Base-by-base conservation (phyloP, 805 yeast genomes). In the Metschnikowia sp. region DNA sequence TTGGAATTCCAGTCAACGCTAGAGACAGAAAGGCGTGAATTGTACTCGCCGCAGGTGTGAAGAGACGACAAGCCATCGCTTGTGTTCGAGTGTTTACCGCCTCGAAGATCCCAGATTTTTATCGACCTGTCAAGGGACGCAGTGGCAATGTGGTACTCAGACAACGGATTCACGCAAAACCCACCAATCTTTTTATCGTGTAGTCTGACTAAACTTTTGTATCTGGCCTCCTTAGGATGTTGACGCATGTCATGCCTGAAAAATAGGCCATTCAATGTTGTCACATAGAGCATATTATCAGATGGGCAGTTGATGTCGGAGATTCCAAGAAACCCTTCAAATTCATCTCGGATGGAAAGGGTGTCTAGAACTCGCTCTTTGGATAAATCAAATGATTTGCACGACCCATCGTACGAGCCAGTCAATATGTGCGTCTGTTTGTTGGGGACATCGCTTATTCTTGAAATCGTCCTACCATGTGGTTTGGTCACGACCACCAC, bases 111-210 rank as follows among this genome's bases (percentile, higher is more conserved):
- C 97, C 97, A 92, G 1, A 92, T 63, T 51, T 86, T 81, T 65
- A 94, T 61, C 0, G 94, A 79, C 56, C 98, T 70, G 63, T 92
- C 99, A 40, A 94, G 73, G 0, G 97, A 90, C 0, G 91, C 96
- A 0, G 97, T 85, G 0, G 92, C 95, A 1, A 90, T 74, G 52
- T 86, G 86, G 54, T 82, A 64, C 1, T 77, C 67, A 32, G 75
- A 71, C 13, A 69, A 63, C 1, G 98, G 98, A 57, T 89, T 89
- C 13, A 88, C 77, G 1, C 84, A 61, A 64, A 94, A 88, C 1
- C 95, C 89, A 0, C 98, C 98, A 47, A 94, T 91, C 62, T 94
- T 94, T 61, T 92, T 91, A 59, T 88, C 95, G 48, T 91, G 88
- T 12, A 91, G 64, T 53, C 95, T 73, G 38, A 76, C 69, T n/a